Conservation (phyloP, 1,139 yeast genomes). For the Geotrichum phurueaensis region DNA sequence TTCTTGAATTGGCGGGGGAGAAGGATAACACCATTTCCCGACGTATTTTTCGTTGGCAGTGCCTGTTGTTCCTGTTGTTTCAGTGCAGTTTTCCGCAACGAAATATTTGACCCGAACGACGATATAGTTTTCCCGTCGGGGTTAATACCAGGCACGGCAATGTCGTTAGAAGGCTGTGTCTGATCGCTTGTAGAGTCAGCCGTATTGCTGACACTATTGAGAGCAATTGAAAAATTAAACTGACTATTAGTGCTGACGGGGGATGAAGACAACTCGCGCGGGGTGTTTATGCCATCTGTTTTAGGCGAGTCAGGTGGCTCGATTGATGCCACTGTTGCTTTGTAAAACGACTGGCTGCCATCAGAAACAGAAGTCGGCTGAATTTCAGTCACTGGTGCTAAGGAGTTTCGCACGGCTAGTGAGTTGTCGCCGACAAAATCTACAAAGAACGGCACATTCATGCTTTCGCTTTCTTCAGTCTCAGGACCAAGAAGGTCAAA, state of each 20-base stretch:
- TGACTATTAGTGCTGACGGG: conserved; percentile 11
- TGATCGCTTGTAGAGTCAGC: conserved; percentile 6
- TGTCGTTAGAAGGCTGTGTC: neutral
- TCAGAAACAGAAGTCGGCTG: neutral
- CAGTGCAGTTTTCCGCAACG: conserved; percentile 30
- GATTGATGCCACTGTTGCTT: neutral
- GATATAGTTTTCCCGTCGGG: neutral
- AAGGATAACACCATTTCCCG: conserved; percentile 11
- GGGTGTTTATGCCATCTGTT: neutral
- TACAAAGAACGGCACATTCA: neutral
- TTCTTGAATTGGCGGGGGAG: conserved; percentile 11
- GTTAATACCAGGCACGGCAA: conserved; percentile 17
- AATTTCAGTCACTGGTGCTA: neutral
- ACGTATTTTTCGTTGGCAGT: neutral
- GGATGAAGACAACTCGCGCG: conserved; percentile 4
- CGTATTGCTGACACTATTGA: conserved; percentile 4
- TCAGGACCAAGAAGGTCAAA: conserved; percentile 5
- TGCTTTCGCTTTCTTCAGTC: neutral
- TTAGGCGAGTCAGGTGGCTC: conserved; percentile 13
- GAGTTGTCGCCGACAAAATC: neutral
- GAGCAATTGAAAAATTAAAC: conserved; percentile 3
- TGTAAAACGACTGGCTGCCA: neutral
- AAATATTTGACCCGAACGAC: conserved; percentile 16
- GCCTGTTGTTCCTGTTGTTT: neutral
- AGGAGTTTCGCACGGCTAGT: neutral